Percentiles rank a stretch among this genome's conserved stretches.
phyloP scores from a whole-genome alignment of 2,329 filamentous ascomycete genomes.

The Pyrenophora graminea region DNA sequence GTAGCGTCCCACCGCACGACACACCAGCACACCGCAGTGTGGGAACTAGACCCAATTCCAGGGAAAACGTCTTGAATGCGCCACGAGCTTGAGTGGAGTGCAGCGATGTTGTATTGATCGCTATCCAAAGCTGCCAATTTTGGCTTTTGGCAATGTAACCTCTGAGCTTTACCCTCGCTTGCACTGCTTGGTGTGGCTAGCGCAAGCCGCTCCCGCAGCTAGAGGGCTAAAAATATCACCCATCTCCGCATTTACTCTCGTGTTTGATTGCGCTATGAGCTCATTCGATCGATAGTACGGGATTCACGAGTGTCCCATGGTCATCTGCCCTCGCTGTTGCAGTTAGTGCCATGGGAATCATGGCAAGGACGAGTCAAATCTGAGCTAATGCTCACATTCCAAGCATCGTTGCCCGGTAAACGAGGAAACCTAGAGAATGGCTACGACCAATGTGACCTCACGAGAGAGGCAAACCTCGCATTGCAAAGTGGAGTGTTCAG shows the following conservation, averaged over 20 bases:
- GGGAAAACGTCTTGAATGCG: slow-evolving; percentile 13
- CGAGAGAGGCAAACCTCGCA: slow-evolving; percentile 17
- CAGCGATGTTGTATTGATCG: slow-evolving; percentile 38
- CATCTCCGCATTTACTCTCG: slow-evolving; percentile 33
- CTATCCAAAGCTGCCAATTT: slow-evolving; percentile 27
- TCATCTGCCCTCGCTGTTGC: slow-evolving; percentile 35
- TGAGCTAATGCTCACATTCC: slow-evolving; percentile 27
- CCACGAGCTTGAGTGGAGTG: slow-evolving; percentile 16
- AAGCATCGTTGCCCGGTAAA: slow-evolving; percentile 27
- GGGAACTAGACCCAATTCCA: slow-evolving; percentile 1
- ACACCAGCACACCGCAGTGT: no score
- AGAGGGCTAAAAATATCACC: slow-evolving; percentile 40
- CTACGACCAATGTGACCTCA: slow-evolving; percentile 1
- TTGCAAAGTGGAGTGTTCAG: slow-evolving; percentile 17
- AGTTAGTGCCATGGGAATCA: slow-evolving; percentile 22
- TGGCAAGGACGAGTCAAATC: slow-evolving; percentile 20
- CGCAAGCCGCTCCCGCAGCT: slow-evolving; percentile 26
- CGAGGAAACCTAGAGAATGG: slow-evolving; percentile 23
- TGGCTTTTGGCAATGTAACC: slow-evolving; percentile 32
- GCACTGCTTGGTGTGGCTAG: slow-evolving; percentile 16
- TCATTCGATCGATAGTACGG: slow-evolving; percentile 30
- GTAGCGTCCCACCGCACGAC: no score
- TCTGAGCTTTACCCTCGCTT: slow-evolving; percentile 35
- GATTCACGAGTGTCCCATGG: slow-evolving; percentile 21
- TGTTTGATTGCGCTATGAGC: slow-evolving; percentile 38